Base-by-base conservation (phyloP, 805 yeast genomes). In the Phaffomyces thermotolerans region DNA sequence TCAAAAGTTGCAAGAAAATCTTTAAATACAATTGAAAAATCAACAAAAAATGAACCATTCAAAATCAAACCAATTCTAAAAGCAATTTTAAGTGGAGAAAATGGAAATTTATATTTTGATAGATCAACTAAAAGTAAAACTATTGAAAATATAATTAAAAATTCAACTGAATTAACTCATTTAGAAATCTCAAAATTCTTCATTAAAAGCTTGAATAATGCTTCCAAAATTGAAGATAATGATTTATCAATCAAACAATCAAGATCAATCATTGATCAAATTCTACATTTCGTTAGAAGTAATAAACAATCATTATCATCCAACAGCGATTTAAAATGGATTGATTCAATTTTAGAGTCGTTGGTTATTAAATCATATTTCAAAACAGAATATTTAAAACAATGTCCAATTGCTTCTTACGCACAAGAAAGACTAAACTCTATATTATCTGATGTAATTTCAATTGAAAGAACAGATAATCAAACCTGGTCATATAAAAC, bases 91-190 rank as follows among this genome's bases (percentile, higher is more conserved):
- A 52, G 63, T 31, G 72, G 75, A 13, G 61, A 67, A 15, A 69
- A 70, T 24, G 85, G 85, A 5, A 72, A 77, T 34, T 68, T 84
- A 54, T 79, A 79, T 47, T 89, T 90, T 61, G 97, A 90, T 61
- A 70, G 73, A 47, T 58, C 84, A 25, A 82, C 95, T 2, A 88
- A 84, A 55, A 66, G 90, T 1, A 87, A 82, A 57, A 76, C 87
- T 0, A 65, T 77, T 12, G 79, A 76, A 35, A 13, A 33, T 3
- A n/a, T 43, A 13, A 17, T 49, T 7, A 39, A 53, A 12, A 40
- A 46, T 15, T 20, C 42, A 10, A 34, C 36, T 2, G 50, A 42
- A 23, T 44, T 46, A 2, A 42, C 56, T 10, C 45, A 46, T 38
- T 31, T 43, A 2, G 40, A 43, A 17, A 32, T 53, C 20, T 44